Evolutionary conservation across 2,329 filamentous ascomycete species (phyloP).

Genomic region (Verticillium nubilum): DNA sequence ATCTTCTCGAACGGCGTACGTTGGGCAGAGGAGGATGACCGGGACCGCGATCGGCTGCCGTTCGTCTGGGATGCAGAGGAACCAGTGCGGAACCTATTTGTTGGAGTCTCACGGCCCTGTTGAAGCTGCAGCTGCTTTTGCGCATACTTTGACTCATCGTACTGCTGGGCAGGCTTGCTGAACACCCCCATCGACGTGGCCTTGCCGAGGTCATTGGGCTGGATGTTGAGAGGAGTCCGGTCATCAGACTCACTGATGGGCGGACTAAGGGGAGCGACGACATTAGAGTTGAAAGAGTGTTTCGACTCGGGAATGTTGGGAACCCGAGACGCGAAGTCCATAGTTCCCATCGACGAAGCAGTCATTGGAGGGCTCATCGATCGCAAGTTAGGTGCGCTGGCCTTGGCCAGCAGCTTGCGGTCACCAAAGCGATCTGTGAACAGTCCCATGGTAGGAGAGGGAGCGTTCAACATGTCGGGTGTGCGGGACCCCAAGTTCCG

Average conservation of each 20-base stretch:
- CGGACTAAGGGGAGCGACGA: constrained; percentile 35
- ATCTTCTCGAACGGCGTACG: constrained; percentile 26
- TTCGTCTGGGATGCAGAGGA: constrained; percentile 35
- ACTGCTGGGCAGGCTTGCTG: constrained; percentile 66
- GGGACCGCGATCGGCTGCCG: constrained; percentile 28
- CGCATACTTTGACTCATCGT: constrained; percentile 80
- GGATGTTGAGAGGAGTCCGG: constrained; percentile 56
- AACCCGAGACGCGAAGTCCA: constrained; percentile 14
- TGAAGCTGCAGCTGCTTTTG: constrained; percentile 79
- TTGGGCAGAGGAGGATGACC: constrained; percentile 40
- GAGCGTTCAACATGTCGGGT: constrained; percentile 39
- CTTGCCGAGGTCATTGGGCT: constrained; percentile 74
- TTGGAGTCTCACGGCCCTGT: constrained; percentile 62
- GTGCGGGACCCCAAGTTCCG: constrained; percentile 46
- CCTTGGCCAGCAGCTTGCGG: constrained; percentile 41
- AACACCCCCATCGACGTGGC: constrained; percentile 63
- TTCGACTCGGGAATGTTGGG: constrained; percentile 20
- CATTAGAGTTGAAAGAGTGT: constrained; percentile 18
- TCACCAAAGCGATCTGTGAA: constrained; percentile 43
- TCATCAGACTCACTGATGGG: constrained; percentile 70
- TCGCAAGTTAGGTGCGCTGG: constrained; percentile 65
- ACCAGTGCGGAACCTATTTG: constrained; percentile 37
- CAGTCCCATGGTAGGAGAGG: constrained; percentile 38
- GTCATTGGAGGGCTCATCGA: constrained; percentile 44
- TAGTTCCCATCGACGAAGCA: constrained; percentile 28